Base-by-base conservation (phyloP, 2,329 filamentous ascomycete species). In the Apiospora phragmitis region DNA sequence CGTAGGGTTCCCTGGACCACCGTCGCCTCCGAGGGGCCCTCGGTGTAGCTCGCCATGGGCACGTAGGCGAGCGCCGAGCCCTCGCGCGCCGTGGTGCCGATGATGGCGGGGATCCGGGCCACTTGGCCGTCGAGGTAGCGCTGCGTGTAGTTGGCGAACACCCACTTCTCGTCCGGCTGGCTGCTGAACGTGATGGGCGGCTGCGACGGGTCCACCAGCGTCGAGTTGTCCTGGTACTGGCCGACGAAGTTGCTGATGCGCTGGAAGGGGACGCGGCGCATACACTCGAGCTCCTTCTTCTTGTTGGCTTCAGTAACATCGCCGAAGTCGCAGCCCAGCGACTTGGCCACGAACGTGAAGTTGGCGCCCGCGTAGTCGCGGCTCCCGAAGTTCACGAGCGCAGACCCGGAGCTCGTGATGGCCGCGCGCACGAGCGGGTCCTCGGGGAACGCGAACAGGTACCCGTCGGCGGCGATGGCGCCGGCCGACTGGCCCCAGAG, bases 401-500 rank as follows among this genome's bases (percentile, higher is more conserved):
- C 65, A 21, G 79, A 81, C 38, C 78, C 85, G 68, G 82, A 83
- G 65, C 85, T 80, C 68, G 84, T 73, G 70, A 83, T 82, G 51
- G 83, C 79, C 4, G 79, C 82, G 9, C 79, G 75, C 1, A 82
- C 82, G 51, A 87, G 84, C 4, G 85, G 84, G 69, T 87, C 80
- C 6, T 85, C 77, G 26, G 77, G 73, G 84, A 80, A 86, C 14
- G 84, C 83, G 72, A 83, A 85, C 71, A 81, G 79, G 70, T 84
- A 80, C 73, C 81, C 77, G 71, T 86, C 84, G 4, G 80, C 81
- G 35, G 78, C 76, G 3, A 82, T 76, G 14, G 79, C 76, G 11
- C 86, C 85, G 3, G 86, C 84, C 26, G 84, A 85, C 77, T 85
- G 83, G 21, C 86, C 86, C 74, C 83, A 83, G 8, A 85, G 77